Percentiles rank a stretch among this genome's conserved stretches.
phyloP scores from a whole-genome alignment of 2,329 filamentous ascomycete species.

The Penicillium aurantiogriseum region DNA sequence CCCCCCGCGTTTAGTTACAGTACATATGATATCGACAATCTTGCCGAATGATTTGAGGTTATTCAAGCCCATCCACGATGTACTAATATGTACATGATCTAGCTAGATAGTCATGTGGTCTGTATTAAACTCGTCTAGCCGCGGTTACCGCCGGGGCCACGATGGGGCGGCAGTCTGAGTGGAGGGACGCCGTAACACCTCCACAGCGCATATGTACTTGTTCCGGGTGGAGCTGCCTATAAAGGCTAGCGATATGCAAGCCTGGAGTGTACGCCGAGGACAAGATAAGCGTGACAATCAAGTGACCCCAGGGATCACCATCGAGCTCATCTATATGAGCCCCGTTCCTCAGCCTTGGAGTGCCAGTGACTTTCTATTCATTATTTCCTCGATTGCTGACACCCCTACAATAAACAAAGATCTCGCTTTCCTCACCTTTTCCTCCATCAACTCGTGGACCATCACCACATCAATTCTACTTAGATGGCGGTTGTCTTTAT shows the following conservation, averaged over 20 bases:
- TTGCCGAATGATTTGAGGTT: background rate
- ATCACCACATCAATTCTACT: slow-evolving; percentile 20
- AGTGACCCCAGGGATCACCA: slow-evolving; percentile 2
- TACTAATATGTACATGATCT: background rate
- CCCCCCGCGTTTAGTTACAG: slow-evolving; percentile 9
- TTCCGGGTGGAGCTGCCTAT: slow-evolving; percentile 26
- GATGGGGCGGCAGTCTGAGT: background rate
- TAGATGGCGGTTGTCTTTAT: slow-evolving; percentile 36
- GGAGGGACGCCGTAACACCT: background rate
- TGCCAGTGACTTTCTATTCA: slow-evolving; percentile 2
- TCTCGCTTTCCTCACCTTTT: background rate
- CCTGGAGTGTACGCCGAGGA: background rate
- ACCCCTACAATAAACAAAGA: slow-evolving; percentile 5
- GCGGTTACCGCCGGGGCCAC: slow-evolving; percentile 1
- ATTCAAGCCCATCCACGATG: background rate
- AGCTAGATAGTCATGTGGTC: background rate
- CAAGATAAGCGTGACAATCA: slow-evolving; percentile 13
- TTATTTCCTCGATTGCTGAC: slow-evolving; percentile 7
- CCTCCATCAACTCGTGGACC: slow-evolving; percentile 15
- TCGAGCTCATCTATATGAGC: slow-evolving; percentile 20
- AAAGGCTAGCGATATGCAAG: slow-evolving; percentile 17
- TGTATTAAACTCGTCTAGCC: background rate
- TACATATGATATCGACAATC: slow-evolving; percentile 1
- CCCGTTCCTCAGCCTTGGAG: background rate
- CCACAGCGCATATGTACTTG: background rate